Percentiles rank a stretch among this genome's conserved stretches.
These are phyloP conservation scores for Aspergillus aculeatinus DNA, from an alignment of 2,329 filamentous ascomycete genomes.

Conservation along the genomic window DNA sequence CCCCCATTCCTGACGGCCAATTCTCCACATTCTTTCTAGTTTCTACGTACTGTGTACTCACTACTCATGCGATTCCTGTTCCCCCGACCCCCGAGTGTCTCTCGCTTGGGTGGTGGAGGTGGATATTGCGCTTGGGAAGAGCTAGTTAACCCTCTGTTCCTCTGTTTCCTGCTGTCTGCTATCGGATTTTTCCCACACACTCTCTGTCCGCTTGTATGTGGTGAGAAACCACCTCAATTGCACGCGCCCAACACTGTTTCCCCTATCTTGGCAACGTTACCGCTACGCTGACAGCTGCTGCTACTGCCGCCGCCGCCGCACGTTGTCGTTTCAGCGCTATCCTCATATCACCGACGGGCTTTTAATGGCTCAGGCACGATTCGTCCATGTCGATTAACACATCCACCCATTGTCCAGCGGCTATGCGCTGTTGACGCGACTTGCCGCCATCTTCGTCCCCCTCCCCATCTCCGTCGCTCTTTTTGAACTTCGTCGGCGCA, in stretches of 20 bases:
- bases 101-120: not conserved
- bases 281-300: conserved; percentile 7
- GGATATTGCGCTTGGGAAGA: not conserved
- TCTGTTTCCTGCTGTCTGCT: not conserved
- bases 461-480: conserved; percentile 14
- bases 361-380: conserved; percentile 13
- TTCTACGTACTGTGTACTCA: not conserved
- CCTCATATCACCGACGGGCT: conserved; percentile 2
- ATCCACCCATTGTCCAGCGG: conserved; percentile 10
- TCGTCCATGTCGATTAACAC: conserved; percentile 13
- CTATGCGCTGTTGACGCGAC: conserved; percentile 18
- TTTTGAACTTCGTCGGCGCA: conserved; percentile 12
- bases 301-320: not conserved
- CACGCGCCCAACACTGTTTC: conserved; percentile 13
- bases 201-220: conserved; percentile 8
- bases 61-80: no score
- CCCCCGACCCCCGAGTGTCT: not conserved
- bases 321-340: conserved; percentile 6
- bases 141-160: not conserved
- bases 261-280: conserved; percentile 19
- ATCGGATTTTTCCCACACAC: not conserved
- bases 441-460: conserved; percentile 15
- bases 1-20: not conserved
- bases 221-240: conserved; percentile 9
- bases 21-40: not conserved